Evolutionary conservation across 2,329 filamentous ascomycete species (phyloP), one percentile per base, ranked within the genome.

Genomic region (Sporothrix schenckii): DNA sequence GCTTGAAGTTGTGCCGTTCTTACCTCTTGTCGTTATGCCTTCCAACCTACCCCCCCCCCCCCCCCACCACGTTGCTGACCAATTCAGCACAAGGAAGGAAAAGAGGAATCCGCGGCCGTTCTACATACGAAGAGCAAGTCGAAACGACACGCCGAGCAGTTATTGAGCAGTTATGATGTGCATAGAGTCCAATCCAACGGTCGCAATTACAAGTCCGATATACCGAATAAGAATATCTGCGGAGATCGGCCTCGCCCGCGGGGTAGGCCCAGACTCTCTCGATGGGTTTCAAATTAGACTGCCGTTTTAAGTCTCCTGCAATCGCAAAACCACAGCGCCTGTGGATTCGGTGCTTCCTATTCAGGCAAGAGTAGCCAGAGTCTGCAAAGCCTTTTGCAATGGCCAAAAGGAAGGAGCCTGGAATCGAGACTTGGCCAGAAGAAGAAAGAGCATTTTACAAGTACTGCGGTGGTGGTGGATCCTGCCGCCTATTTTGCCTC

Each of bases 361-460:
- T 66, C 61, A 66, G 61, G 61, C 61, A 66, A 24, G 61, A 24
- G n/a, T 34, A 66, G 63, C 47, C 63, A 53, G 63, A 39, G 6
- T 24, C 27, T 41, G 3, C 14, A 16, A 16, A 44, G 11, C 11
- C 41, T 44, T 16, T 50, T 34, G 6, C 4, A 9, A 27, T 66
- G 30, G 41, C 16, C 3, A 34, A 47, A 34, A 66, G 61, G 24
- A 50, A 50, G 44, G 61, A 24, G 44, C 44, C 27, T 21, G 27
- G 39, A 16, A 13, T 44, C 14, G 41, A 44, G 49, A 39, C 47
- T 52, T 66, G 16, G 10, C 63, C 19, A 21, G 27, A 66, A 21
- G 44, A 53, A 66, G 63, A 39, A 65, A 34, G 63, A 50, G 47
- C 58, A 63, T 27, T 14, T 3, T 27, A 16, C 39, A 19, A 41